phyloP scores from a whole-genome alignment of 2,329 filamentous ascomycete species.

The Tympanopsis confertula region DNA sequence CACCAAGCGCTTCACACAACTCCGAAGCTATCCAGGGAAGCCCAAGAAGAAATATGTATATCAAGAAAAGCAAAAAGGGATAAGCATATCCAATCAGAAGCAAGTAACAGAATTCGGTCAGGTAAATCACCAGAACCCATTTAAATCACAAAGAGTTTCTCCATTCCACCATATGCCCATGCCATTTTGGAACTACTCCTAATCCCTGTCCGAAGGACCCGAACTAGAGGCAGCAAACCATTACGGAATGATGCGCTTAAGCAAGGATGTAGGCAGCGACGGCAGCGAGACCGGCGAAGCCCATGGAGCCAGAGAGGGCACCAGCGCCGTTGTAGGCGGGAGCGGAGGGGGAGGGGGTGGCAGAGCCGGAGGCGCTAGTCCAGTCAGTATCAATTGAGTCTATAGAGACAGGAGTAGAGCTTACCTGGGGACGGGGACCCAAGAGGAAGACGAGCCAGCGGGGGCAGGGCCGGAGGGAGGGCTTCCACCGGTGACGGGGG shows the following conservation, averaged over 20 bases:
- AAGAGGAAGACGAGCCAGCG: background rate
- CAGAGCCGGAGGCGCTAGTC: conserved; percentile 2
- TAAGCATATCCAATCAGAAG: too few species aligned
- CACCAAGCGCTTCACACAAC: background rate
- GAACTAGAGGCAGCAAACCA: too few species aligned
- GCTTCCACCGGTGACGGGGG: conserved; percentile 11
- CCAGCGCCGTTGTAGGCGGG: conserved; percentile 16
- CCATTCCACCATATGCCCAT: too few species aligned
- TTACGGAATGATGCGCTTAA: too few species aligned
- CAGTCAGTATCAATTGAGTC: background rate
- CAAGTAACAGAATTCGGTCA: too few species aligned
- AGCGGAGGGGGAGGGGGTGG: conserved; percentile 7
- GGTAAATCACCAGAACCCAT: too few species aligned
- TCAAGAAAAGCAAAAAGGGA: background rate
- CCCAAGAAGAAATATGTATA: background rate
- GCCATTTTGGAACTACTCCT: too few species aligned
- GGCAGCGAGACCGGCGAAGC: conserved; percentile 16
- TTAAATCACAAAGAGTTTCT: too few species aligned
- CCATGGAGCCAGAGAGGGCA: conserved; percentile 13
- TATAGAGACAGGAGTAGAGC: background rate
- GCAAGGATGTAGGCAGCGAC: conserved; percentile 17
- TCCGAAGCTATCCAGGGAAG: background rate
- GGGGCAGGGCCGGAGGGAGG: conserved; percentile 4
- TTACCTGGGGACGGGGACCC: background rate
- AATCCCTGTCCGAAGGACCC: too few species aligned